Evolutionary conservation across 2,329 filamentous ascomycete genomes (phyloP).

Genomic region (Pezicula rhizophila): DNA sequence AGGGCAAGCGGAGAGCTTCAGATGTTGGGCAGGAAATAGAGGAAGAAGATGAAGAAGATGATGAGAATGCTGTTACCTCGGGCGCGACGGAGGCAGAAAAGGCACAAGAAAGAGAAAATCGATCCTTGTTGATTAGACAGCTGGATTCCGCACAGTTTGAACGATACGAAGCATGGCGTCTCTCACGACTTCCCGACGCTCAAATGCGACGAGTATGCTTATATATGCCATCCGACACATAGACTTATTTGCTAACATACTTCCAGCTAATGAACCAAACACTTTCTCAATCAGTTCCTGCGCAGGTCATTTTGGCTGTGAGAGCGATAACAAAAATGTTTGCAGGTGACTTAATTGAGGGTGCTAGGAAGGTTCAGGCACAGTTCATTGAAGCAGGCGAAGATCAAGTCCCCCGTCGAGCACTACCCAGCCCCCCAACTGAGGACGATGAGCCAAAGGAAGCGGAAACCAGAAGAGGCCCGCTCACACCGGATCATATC

Average conservation of each 20-base stretch:
- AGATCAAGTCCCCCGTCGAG: slow-evolving; percentile 46
- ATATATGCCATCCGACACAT: background rate
- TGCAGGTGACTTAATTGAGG: slow-evolving; percentile 69
- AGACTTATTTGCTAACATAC: background rate
- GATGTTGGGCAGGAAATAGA: slow-evolving; percentile 48
- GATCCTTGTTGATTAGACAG: slow-evolving; percentile 56
- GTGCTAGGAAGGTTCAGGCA: slow-evolving; percentile 62
- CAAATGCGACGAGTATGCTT: slow-evolving; percentile 59
- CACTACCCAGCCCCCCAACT: slow-evolving; percentile 39
- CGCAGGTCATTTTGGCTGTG: slow-evolving; percentile 69
- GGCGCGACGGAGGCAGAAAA: slow-evolving; percentile 62
- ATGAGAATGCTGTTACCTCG: slow-evolving; percentile 48
- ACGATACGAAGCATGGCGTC: slow-evolving; percentile 66
- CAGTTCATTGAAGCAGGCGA: slow-evolving; percentile 59
- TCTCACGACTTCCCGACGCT: slow-evolving; percentile 60
- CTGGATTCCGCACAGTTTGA: slow-evolving; percentile 63
- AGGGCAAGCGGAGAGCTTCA: slow-evolving; percentile 31
- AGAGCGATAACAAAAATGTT: slow-evolving; percentile 72
- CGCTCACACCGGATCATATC: slow-evolving; percentile 68
- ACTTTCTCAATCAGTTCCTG: slow-evolving; percentile 71
- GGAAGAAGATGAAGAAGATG: slow-evolving; percentile 36
- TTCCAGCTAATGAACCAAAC: slow-evolving; percentile 69
- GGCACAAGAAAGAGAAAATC: slow-evolving; percentile 51
- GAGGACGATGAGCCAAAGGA: slow-evolving; percentile 21
- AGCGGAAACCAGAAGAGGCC: slow-evolving; percentile 40